Base-by-base conservation (phyloP, 495 filamentous ascomycete genomes). In the Penicillium daleae region DNA sequence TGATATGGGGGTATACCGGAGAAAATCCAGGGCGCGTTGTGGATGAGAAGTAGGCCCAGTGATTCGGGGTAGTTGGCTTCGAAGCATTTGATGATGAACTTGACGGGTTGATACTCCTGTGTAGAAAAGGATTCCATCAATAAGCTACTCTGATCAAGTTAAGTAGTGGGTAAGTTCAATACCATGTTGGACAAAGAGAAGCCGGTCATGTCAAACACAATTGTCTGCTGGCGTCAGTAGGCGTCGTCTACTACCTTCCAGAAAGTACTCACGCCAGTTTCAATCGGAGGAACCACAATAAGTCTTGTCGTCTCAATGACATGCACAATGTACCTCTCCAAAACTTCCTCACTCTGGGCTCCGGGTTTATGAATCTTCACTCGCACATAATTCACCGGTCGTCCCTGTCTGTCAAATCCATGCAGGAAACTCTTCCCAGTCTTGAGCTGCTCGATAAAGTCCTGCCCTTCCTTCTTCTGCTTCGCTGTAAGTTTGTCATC, bases 71-170 rank as follows among this genome's bases (percentile, higher is more conserved):
- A 99, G 76, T 97, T 97, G 42, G 92, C 93, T 78, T 97, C 93
- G 71, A 99, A 97, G 72, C 91, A 95, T 76, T 94, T 93, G 76
- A 97, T 93, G 82, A 98, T 92, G 79, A 97, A 97, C 70, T 93
- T 97, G 19, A 98, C 91, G 0, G 95, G 93, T 0, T 91, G 86
- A 72, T 97, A 97, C 73, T 98, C 94, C 90, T 44, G 17, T 42
- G 4, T 22, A n/a, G 40, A 10, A 21, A 24, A n/a, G 22, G 15
- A 35, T n/a, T 26, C 2, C 4, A 17, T 39, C 1, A 22, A 22
- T 22, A 13, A 22, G 9, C 1, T 22, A 55, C 15, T 13, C 7
- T 17, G 13, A 15, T 44, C 2, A 12, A 35, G 33, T 0, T 17
- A 15, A 5, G 32, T 35, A 22, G 10, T 7, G n/a, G 17, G 4